A percentile compares a stretch with the other conserved stretches of the same genome.
Conservation (phyloP, 148 eudicot genomes). For the Rhododendron vialii region DNA sequence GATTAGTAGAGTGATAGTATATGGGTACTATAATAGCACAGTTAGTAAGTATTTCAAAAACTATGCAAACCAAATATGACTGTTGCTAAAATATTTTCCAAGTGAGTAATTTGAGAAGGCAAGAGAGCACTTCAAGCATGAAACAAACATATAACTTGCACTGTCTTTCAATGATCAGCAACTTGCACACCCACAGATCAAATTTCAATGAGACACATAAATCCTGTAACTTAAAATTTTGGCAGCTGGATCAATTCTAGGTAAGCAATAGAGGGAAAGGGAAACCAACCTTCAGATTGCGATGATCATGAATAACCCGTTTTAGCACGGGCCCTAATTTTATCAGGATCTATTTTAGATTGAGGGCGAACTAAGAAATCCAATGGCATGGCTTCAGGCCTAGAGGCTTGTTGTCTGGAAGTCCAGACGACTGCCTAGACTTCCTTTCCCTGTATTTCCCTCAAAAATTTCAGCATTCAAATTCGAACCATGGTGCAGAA, state of each 20-base stretch:
- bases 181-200: neutral
- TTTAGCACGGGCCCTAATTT: conserved; percentile 81
- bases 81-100: neutral
- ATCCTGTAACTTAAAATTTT: neutral
- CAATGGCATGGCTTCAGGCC: conserved; percentile 94
- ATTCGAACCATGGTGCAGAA: neutral
- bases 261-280: neutral
- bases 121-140: neutral
- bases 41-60: neutral
- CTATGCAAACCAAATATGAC: neutral
- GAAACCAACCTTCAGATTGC: conserved; percentile 62
- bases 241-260: neutral
- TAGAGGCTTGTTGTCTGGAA: conserved; percentile 60
- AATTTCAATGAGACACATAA: neutral
- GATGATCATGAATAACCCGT: conserved; percentile 69
- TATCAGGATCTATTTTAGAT: conserved; percentile 94
- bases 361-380: conserved; percentile 89
- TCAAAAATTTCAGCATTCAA: conserved; percentile 4
- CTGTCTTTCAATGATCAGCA: neutral
- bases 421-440: conserved; percentile 62
- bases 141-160: neutral
- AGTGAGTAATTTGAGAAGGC: neutral
- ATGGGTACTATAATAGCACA: no score
- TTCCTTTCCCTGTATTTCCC: conserved; percentile 49
- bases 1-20: no score